These are phyloP conservation scores for Fonsecaea pedrosoi DNA, from an alignment of 2,329 filamentous ascomycete species.

Conservation along the genomic window DNA sequence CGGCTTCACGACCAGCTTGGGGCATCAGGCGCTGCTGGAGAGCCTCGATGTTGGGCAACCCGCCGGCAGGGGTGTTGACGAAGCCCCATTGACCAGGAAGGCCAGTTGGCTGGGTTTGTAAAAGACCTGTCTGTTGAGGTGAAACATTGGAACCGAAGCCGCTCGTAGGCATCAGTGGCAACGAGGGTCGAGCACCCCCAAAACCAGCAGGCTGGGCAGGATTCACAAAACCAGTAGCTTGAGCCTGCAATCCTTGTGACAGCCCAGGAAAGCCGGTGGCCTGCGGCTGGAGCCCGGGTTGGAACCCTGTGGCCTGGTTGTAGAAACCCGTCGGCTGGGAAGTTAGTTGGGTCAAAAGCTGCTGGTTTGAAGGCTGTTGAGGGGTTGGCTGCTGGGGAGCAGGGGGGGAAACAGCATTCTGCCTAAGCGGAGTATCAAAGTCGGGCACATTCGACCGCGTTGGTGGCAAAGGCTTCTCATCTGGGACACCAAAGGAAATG, in stretches of 20 bases:
- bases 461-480: conserved; percentile 65
- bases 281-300: conserved; percentile 56
- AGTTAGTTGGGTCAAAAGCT: conserved; percentile 64
- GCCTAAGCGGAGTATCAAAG: conserved; percentile 65
- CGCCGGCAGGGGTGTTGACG: conserved; percentile 88
- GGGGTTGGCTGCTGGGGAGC: conserved; percentile 70
- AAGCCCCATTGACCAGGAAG: conserved; percentile 96
- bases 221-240: conserved; percentile 73
- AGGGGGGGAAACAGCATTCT: conserved; percentile 58
- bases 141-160: conserved; percentile 66
- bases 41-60: conserved; percentile 91
- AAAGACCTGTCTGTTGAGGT: conserved; percentile 69
- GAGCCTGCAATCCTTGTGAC: conserved; percentile 61
- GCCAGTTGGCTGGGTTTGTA: conserved; percentile 95
- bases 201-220: conserved; percentile 81
- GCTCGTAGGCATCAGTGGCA: conserved; percentile 79
- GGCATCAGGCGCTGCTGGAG: conserved; percentile 97
- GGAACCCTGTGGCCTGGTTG: conserved; percentile 72
- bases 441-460: conserved; percentile 71
- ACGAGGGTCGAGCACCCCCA: conserved; percentile 77
- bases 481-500: conserved; percentile 89
- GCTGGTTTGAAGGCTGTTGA: conserved; percentile 72
- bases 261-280: conserved; percentile 46
- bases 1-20: conserved; percentile 82
- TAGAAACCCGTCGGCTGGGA: conserved; percentile 59